Base-by-base conservation (phyloP, 1,139 yeast genomes). In the Sugiyamaella novakii region DNA sequence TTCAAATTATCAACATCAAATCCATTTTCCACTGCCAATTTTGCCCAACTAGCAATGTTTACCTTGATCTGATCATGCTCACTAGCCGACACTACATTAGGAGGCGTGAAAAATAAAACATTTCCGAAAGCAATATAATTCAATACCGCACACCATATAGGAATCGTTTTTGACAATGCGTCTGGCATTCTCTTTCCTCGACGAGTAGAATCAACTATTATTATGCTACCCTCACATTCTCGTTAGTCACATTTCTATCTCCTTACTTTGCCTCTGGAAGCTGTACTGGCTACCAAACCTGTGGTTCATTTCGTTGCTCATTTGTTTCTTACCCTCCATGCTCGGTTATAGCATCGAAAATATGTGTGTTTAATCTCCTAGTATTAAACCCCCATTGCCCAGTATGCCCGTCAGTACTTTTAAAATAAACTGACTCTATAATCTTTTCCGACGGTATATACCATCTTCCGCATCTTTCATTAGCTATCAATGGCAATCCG, bases 381-480 rank as follows among this genome's bases (percentile, higher is more conserved):
- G 79, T 67, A 18, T 89, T 83, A 60, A 89, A 87, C 22, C 76
- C 73, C 96, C 96, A 88, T 54, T 86, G 82, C 51, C 78, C 77
- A 0, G 80, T 81, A 60, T 89, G 96, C 0, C 97, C 96, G 66
- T 89, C 96, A 0, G 96, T 89, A 15, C 95, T 85, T 60, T 89
- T 89, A 71, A 89, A 89, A 61, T 88, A 88, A 12, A 83, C 78
- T 0, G 85, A 73, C 1, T 76, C 79, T 0, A 52, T 44, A 27
- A 67, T 69, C 0, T 59, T 51, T 0, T 53, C 48, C 0, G 83
- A 78, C 0, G 78, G 72, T 7, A 84, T 78, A 59, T 89, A 89
- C 97, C 97, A 89, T 11, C 80, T 64, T 0, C 97, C 97, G 66
- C 96, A 88, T 49, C 97, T 70, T 64, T 86, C 94, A 63, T 89